A percentile compares a stretch with the other conserved stretches of the same genome.
Evolutionary conservation across 805 yeast genomes (phyloP).

Genomic region (Wickerhamia fluorescens): DNA sequence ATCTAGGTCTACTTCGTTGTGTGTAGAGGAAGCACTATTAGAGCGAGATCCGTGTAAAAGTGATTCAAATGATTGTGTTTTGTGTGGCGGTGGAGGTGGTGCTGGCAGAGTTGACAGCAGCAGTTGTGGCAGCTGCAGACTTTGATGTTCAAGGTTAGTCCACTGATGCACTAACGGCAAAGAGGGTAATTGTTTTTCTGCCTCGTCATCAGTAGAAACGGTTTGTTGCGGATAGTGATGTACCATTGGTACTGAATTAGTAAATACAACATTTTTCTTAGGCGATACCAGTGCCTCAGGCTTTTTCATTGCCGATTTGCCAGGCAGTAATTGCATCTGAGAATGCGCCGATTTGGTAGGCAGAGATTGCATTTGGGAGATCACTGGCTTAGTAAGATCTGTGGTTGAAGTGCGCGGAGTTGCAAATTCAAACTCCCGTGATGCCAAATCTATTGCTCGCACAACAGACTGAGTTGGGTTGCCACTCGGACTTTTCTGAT

Average conservation of each 20-base stretch:
- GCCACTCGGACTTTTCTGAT: no score
- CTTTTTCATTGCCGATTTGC: constrained; percentile 33
- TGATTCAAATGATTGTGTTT: constrained; percentile 4
- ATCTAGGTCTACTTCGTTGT: constrained; percentile 15
- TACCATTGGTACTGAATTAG: constrained; percentile 21
- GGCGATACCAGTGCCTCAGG: constrained; percentile 19
- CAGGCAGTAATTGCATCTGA: constrained; percentile 20
- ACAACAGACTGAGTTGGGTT: no score
- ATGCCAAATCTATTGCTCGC: no score
- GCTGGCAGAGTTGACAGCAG: background rate
- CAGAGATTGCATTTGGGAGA: no score
- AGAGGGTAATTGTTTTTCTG: no score
- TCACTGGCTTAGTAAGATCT: constrained; percentile 8
- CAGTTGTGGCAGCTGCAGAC: background rate
- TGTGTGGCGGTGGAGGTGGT: constrained; percentile 9
- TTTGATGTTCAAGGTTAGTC: no score
- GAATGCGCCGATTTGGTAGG: constrained; percentile 2
- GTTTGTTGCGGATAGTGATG: constrained; percentile 13
- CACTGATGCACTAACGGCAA: no score
- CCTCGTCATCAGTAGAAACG: constrained; percentile 5
- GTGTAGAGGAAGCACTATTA: background rate
- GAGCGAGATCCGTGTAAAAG: constrained; percentile 1
- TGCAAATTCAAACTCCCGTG: constrained; percentile 20
- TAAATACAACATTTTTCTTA: constrained; percentile 34
- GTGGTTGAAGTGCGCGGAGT: constrained; percentile 17